phyloP scores from a whole-genome alignment of 352 stramenopile species.

The Pythium sp. region DNA sequence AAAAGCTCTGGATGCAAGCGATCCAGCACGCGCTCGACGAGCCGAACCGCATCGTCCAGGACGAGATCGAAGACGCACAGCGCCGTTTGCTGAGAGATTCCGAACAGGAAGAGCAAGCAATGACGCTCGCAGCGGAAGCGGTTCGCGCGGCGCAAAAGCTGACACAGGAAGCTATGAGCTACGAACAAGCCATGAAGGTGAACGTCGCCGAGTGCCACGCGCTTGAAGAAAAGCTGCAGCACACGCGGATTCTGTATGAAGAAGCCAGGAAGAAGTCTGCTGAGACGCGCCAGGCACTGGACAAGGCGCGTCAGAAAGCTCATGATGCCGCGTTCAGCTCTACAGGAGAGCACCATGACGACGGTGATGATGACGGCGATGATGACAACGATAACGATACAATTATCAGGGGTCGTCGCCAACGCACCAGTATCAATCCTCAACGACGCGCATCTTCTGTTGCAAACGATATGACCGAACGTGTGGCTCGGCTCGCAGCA shows the following conservation, averaged over 20 bases:
- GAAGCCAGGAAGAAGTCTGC: constrained; percentile 27
- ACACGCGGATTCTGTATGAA: constrained; percentile 22
- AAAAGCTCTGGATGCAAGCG: constrained; percentile 53
- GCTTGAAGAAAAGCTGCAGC: constrained; percentile 32
- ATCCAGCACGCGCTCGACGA: constrained; percentile 68
- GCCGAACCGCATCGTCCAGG: constrained; percentile 63
- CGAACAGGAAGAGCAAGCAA: constrained; percentile 35
- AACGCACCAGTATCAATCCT: constrained; percentile 7
- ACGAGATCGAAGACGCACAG: constrained; percentile 76
- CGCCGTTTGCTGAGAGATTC: constrained; percentile 39
- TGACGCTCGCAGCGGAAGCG: constrained; percentile 44
- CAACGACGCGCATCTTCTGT: neutral
- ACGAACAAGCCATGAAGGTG: constrained; percentile 33
- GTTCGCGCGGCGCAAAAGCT: constrained; percentile 35
- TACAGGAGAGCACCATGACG: neutral
- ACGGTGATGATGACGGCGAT: constrained; percentile 4
- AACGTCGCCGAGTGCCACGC: constrained; percentile 23
- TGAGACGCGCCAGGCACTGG: constrained; percentile 28
- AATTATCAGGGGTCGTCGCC: neutral
- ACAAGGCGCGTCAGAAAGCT: constrained; percentile 30
- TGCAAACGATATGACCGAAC: constrained; percentile 11
- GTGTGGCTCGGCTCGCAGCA: constrained; percentile 42
- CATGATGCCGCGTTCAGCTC: constrained; percentile 28
- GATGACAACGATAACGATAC: constrained; percentile 18
- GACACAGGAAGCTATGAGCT: constrained; percentile 26